Percentiles rank a stretch among this genome's conserved stretches.
Evolutionary conservation across 1,139 yeast species (phyloP).

Genomic region (Nakaseomyces glabratus): DNA sequence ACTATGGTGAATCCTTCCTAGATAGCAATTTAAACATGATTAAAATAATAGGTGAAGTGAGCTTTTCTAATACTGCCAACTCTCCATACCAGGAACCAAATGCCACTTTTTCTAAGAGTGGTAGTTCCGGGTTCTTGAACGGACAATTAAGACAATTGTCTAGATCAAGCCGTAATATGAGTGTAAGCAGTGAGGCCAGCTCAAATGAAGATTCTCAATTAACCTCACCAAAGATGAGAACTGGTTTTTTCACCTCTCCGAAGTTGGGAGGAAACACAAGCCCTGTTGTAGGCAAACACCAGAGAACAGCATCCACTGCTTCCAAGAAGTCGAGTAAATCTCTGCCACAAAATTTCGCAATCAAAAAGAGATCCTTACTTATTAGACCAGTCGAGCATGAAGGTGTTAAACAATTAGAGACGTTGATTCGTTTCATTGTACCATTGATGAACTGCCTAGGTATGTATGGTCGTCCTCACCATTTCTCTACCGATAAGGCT

Average conservation of each 20-base stretch:
- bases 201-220: conserved; percentile 3
- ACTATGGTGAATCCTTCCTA: conserved; percentile 11
- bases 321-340: conserved; percentile 9
- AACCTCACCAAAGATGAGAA: conserved; percentile 7
- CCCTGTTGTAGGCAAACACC: conserved; percentile 6
- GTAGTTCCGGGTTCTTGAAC: conserved; percentile 3
- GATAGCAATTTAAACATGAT: conserved; percentile 13
- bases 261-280: conserved; percentile 5
- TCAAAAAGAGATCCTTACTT: conserved; percentile 17
- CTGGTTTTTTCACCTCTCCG: conserved; percentile 7
- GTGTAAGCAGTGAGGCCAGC: conserved; percentile 6
- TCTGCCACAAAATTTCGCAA: conserved; percentile 9
- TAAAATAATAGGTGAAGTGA: conserved; percentile 12
- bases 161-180: conserved; percentile 1
- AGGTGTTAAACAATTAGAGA: conserved; percentile 25
- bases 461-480: conserved; percentile 27
- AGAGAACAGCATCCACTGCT: conserved; percentile 8
- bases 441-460: conserved; percentile 26
- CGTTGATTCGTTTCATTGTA: conserved; percentile 24
- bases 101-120: conserved; percentile 4
- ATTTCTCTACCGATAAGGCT: conserved; percentile 19
- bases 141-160: conserved; percentile 1
- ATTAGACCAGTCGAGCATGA: conserved; percentile 28
- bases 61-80: background rate
- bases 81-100: background rate